Base-by-base conservation (phyloP, 257 asterid genomes). In the Jasminum sambac region DNA sequence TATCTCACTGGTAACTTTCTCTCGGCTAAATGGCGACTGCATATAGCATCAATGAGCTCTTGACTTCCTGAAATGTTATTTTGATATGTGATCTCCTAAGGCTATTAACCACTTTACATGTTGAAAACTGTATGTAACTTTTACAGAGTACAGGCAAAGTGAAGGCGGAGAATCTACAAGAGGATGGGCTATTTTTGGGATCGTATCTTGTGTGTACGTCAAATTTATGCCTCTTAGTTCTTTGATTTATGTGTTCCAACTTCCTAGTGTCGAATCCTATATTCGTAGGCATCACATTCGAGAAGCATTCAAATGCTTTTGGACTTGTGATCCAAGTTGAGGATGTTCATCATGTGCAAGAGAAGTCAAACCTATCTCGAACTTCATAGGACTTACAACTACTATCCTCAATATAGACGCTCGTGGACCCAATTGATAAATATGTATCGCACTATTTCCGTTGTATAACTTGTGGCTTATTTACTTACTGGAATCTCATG, bases 131-230 rank as follows among this genome's bases (percentile, higher is more conserved):
- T 68, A 69, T 57, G 6, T 36, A 24, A 62, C 58, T 57, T 67
- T 44, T 80, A 66, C 76, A 94, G 98, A 84, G 67, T 80, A 80
- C 76, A 69, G 68, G 65, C 96, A 91, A 76, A 71, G 76, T 48
- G 88, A 84, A 72, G 80, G 77, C 42, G 91, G 79, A 46, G 83
- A 80, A 78, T 83, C 85, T 66, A 68, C 82, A 60, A 79, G 70
- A 84, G 96, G 97, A 85, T 91, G 98, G 98, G 92, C 95, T 63
- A 82, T 84, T 77, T 91, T 94, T 75, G 98, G 96, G 71, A 85
- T 94, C 72, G 2, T 91, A 57, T 87, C 96, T 52, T 94, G 96
- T 92, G 67, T 87, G 98, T 91, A 93, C 38, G 95, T 71, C 59
- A 57, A 40, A 55, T 63, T 36, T 46, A 23, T 71, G 50, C 46